phyloP scores from a whole-genome alignment of 2,329 filamentous ascomycete genomes.

The Exophiala sp. region DNA sequence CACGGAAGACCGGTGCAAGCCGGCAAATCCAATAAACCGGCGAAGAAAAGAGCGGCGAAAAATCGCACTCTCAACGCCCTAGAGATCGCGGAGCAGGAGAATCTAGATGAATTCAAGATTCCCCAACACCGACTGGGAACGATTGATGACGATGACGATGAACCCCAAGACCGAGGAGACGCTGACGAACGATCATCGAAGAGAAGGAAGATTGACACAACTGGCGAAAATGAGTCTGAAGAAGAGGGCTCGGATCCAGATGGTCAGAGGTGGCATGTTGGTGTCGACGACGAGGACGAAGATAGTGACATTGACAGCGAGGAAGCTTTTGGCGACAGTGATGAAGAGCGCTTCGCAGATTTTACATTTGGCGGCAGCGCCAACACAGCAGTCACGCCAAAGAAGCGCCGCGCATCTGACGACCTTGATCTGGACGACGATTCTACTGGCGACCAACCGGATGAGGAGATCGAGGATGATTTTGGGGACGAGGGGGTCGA shows the following conservation, averaged over 20 bases:
- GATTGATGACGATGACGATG: constrained; percentile 47
- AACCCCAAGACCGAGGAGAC: constrained; percentile 36
- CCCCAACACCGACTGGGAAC: constrained; percentile 55
- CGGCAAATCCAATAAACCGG: constrained; percentile 28
- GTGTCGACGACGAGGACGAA: constrained; percentile 60
- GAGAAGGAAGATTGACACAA: constrained; percentile 32
- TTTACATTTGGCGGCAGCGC: constrained; percentile 61
- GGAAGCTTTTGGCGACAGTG: constrained; percentile 82
- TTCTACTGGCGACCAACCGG: constrained; percentile 31
- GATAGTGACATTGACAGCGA: constrained; percentile 66
- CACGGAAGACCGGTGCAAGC: constrained; percentile 31
- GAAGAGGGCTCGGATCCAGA: constrained; percentile 70
- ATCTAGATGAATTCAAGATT: constrained; percentile 49
- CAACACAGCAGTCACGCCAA: constrained; percentile 26
- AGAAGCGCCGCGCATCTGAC: constrained; percentile 14
- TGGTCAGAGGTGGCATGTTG: constrained; percentile 78
- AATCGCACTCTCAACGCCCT: constrained; percentile 55
- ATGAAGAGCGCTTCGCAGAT: constrained; percentile 76
- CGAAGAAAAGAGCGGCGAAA: constrained; percentile 33
- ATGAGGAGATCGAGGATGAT: constrained; percentile 43
- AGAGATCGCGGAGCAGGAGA: constrained; percentile 56
- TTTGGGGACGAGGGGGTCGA: constrained; percentile 59
- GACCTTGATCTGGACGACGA: constrained; percentile 49
- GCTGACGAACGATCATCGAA: constrained; percentile 36
- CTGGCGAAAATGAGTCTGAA: constrained; percentile 36